These are phyloP conservation scores for Areca catechu DNA, from an alignment of 176 grass and related monocot species.

Conservation along the genomic window DNA sequence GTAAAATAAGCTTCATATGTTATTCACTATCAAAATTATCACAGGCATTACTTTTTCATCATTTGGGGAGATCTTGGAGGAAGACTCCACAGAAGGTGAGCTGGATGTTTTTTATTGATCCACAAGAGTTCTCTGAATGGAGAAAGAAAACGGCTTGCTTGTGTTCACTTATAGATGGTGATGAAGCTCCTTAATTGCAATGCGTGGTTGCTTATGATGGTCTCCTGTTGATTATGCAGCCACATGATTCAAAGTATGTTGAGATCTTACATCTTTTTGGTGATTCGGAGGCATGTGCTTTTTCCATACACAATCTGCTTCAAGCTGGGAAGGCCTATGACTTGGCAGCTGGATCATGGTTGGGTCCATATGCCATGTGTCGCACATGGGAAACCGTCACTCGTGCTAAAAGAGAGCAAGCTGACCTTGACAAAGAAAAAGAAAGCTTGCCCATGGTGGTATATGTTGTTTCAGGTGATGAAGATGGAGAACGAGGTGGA, in stretches of 20 bases:
- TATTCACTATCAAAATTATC: slow-evolving; percentile 9
- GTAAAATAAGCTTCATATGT: slow-evolving; percentile 5
- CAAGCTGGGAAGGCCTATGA: slow-evolving; percentile 66
- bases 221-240: slow-evolving; percentile 78
- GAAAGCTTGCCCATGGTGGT: slow-evolving; percentile 64
- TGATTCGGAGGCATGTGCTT: slow-evolving; percentile 58
- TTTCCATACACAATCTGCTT: slow-evolving; percentile 96
- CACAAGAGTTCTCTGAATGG: too few species aligned
- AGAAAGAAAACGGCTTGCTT: background rate
- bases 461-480: slow-evolving; percentile 93
- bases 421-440: slow-evolving; percentile 18
- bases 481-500: slow-evolving; percentile 91
- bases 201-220: slow-evolving; percentile 57
- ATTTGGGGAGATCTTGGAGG: slow-evolving; percentile 95
- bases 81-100: slow-evolving; percentile 70
- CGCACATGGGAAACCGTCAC: slow-evolving; percentile 87
- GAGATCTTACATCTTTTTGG: slow-evolving; percentile 72
- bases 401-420: slow-evolving; percentile 43
- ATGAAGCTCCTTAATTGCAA: slow-evolving; percentile 37
- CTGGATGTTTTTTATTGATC: too few species aligned
- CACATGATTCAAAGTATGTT: slow-evolving; percentile 65
- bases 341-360: slow-evolving; percentile 81
- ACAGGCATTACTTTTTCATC: slow-evolving; percentile 80
- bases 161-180: slow-evolving; percentile 26
- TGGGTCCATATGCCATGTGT: slow-evolving; percentile 93